phyloP scores from a whole-genome alignment of 2,329 filamentous ascomycete species.

The Apiospora sp. region DNA sequence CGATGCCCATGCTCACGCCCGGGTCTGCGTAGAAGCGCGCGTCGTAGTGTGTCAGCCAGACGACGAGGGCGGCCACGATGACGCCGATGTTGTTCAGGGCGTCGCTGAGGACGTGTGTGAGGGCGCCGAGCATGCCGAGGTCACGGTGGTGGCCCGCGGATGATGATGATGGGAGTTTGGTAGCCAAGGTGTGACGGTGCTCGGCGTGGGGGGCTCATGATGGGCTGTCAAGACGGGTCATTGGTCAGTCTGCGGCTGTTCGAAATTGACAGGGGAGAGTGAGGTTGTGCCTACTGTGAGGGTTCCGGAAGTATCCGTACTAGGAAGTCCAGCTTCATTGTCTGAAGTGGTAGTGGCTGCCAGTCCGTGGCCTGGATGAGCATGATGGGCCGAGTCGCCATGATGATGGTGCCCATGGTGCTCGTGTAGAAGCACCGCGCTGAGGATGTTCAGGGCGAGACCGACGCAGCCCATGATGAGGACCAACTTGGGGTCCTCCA shows the following conservation, averaged over 20 bases:
- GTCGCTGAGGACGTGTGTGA: slow-evolving; percentile 76
- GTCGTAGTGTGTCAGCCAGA: slow-evolving; percentile 69
- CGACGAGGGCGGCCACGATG: slow-evolving; percentile 72
- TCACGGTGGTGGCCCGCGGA: slow-evolving; percentile 57
- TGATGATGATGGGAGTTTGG: slow-evolving; percentile 31
- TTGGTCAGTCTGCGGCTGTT: neutral
- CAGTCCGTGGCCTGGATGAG: slow-evolving; percentile 31
- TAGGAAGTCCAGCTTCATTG: slow-evolving; percentile 37
- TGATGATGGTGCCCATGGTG: slow-evolving; percentile 40
- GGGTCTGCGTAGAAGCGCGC: slow-evolving; percentile 76
- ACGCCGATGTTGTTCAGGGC: slow-evolving; percentile 80
- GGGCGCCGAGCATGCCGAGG: slow-evolving; percentile 74
- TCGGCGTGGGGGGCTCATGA: slow-evolving; percentile 50
- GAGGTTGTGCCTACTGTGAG: slow-evolving; percentile 35
- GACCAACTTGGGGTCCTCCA: slow-evolving; percentile 71
- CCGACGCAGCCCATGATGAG: slow-evolving; percentile 75
- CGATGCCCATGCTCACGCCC: slow-evolving; percentile 72
- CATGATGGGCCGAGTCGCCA: slow-evolving; percentile 39
- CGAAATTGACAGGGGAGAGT: too few species aligned
- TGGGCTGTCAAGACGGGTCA: slow-evolving; percentile 33
- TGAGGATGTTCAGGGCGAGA: slow-evolving; percentile 72
- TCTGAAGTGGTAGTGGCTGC: slow-evolving; percentile 27
- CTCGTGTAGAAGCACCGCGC: slow-evolving; percentile 63
- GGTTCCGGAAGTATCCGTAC: slow-evolving; percentile 36
- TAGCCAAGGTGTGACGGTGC: slow-evolving; percentile 55